Evolutionary conservation across 352 stramenopile genomes (phyloP), one percentile per base, ranked within the genome.

Genomic region (Saprolegnia parasitica): DNA sequence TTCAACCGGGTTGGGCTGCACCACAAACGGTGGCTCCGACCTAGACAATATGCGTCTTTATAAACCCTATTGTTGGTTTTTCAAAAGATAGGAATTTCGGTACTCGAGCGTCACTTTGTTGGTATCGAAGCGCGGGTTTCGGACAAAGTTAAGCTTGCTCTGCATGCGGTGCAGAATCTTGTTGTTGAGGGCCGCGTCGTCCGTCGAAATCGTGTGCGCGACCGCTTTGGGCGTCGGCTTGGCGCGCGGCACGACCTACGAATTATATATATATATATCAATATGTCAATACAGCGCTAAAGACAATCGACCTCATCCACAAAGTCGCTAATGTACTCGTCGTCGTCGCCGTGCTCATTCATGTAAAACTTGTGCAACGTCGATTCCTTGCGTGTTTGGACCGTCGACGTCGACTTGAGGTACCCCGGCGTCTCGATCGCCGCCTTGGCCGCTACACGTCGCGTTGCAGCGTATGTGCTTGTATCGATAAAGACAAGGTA

Each of bases 121-220:
- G 18, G 67, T 72, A 54, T 72, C 70, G 58, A 77, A 91, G 4
- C 85, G 77, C 13, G 85, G 83, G 32, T 93, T 93, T 39, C 85
- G 74, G 0, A 83, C 40, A 67, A 87, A 93, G 56, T 88, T 76
- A 20, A 93, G 84, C 47, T 89, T 90, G 10, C 72, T 90, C 65
- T 93, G 82, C 85, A 93, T 91, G 18, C 82, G 83, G 9, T 80
- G 61, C 13, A 91, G 77, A 61, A 93, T 91, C 35, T 62, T 80
- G 61, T 81, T 72, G 66, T 93, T 93, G 54, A 80, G 80, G 5
- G 80, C 74, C 67, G 76, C 77, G 45, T 91, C 83, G 0, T 75
- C 76, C 0, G 81, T 74, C 0, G 75, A 75, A 79, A 93, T 92
- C 52, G 57, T 58, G 45, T 16, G 20, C n/a, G 52, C 21, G 50